These are phyloP conservation scores for Phytopythium chamaehyphon DNA, from an alignment of 352 stramenopile species.

Conservation along the genomic window DNA sequence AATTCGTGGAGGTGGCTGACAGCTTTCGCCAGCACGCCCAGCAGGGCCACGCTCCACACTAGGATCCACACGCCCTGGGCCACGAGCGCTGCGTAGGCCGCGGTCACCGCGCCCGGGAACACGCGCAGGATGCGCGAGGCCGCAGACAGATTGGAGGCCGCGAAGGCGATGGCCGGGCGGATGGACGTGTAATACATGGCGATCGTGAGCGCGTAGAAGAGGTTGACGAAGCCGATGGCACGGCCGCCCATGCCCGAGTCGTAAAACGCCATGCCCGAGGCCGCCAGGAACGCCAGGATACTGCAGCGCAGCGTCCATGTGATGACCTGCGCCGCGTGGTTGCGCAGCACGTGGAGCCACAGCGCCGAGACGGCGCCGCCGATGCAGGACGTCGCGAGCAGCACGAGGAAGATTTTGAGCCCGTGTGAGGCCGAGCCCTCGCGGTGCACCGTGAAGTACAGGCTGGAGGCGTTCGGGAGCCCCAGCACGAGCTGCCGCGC, in stretches of 20 bases:
- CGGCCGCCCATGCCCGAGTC: constrained; percentile 71
- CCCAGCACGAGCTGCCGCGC: constrained; percentile 54
- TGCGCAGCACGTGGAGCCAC: constrained; percentile 77
- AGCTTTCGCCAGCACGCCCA: constrained; percentile 67
- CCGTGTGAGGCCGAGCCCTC: constrained; percentile 61
- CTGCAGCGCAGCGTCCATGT: constrained; percentile 61
- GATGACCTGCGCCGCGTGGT: constrained; percentile 66
- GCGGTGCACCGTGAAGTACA: constrained; percentile 78
- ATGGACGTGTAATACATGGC: constrained; percentile 63
- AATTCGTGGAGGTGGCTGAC: constrained; percentile 44
- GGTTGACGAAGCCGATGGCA: constrained; percentile 77
- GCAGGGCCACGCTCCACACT: constrained; percentile 70
- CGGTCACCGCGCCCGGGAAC: constrained; percentile 67
- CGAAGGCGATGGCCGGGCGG: constrained; percentile 71
- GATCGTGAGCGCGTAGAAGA: constrained; percentile 68
- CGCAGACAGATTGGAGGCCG: constrained; percentile 68
- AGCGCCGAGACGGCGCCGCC: constrained; percentile 60
- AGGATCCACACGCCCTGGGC: constrained; percentile 68
- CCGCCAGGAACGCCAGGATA: constrained; percentile 48
- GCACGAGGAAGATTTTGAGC: constrained; percentile 65
- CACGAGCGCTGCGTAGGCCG: constrained; percentile 59
- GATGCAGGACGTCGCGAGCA: constrained; percentile 61
- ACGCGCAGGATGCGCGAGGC: constrained; percentile 68
- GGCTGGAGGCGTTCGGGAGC: constrained; percentile 63
- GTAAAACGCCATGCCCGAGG: constrained; percentile 52